Percentiles rank a stretch among this genome's conserved stretches.
These are phyloP conservation scores for Marchantia polymorpha DNA, from an alignment of 225 moss, liverwort and hornwort genomes.

Conservation along the genomic window DNA sequence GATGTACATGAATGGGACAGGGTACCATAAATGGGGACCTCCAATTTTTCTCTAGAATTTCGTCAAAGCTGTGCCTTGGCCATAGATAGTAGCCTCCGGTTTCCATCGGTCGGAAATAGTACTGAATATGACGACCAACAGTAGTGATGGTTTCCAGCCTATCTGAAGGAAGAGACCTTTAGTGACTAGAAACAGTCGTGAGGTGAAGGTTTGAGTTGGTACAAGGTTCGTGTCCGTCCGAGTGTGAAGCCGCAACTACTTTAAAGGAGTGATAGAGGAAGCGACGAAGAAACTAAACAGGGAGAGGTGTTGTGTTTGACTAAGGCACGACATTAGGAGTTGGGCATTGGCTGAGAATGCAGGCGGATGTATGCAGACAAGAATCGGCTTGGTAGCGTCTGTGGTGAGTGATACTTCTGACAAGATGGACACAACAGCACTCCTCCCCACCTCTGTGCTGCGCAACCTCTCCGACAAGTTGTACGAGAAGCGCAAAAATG, in stretches of 20 bases:
- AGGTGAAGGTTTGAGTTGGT: neutral
- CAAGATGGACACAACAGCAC: conserved; percentile 66
- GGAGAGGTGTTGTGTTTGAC: neutral
- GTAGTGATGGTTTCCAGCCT: conserved; percentile 5
- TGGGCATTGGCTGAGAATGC: conserved; percentile 14
- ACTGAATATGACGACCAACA: neutral
- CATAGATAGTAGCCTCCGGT: neutral
- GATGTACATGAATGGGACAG: neutral
- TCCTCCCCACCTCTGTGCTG: conserved; percentile 71
- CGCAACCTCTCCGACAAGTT: conserved; percentile 86
- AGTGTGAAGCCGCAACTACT: neutral
- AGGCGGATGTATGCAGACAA: conserved; percentile 25
- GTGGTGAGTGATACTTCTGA: conserved; percentile 21
- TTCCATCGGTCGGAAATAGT: conserved; percentile 7
- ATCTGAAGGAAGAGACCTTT: neutral
- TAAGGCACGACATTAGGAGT: neutral
- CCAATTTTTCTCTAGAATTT: neutral
- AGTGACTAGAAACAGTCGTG: neutral
- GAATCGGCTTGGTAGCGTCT: conserved; percentile 22
- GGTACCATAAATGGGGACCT: neutral
- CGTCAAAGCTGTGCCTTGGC: conserved; percentile 4
- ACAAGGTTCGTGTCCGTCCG: neutral
- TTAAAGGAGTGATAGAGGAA: conserved; percentile 11
- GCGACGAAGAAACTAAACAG: neutral
- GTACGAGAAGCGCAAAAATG: conserved; percentile 96